Evolutionary conservation across 2,329 filamentous ascomycete genomes (phyloP).

Genomic region (Penicillium capsulatum): DNA sequence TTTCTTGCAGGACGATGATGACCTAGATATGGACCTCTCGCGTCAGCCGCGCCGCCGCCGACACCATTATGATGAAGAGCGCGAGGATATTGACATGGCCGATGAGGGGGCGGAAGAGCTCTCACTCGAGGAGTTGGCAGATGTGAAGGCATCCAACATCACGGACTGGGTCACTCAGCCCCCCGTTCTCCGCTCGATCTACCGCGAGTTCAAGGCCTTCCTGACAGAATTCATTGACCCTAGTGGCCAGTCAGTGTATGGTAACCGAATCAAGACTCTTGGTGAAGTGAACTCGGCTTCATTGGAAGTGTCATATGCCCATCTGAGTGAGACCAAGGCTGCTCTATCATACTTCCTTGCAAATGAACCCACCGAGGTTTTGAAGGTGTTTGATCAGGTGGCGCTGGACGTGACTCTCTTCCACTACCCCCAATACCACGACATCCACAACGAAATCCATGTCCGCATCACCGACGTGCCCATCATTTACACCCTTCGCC

Average conservation of each 20-base stretch:
- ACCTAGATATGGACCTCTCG: slow-evolving; percentile 77
- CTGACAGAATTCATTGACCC: slow-evolving; percentile 93
- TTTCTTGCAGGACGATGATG: slow-evolving; percentile 69
- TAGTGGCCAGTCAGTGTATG: slow-evolving; percentile 86
- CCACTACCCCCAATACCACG: slow-evolving; percentile 95
- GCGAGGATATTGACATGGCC: slow-evolving; percentile 81
- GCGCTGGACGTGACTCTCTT: slow-evolving; percentile 94
- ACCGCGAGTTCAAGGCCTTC: slow-evolving; percentile 95
- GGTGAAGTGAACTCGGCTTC: slow-evolving; percentile 96
- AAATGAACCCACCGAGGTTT: slow-evolving; percentile 89
- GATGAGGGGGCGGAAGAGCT: slow-evolving; percentile 94
- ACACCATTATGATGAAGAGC: slow-evolving; percentile 90
- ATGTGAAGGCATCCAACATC: slow-evolving; percentile 88
- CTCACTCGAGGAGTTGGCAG: slow-evolving; percentile 81
- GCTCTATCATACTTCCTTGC: slow-evolving; percentile 93
- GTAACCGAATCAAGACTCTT: slow-evolving; percentile 87
- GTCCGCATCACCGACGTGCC: slow-evolving; percentile 94
- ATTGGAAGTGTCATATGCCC: slow-evolving; percentile 91
- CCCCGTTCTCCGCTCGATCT: slow-evolving; percentile 86
- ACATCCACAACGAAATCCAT: slow-evolving; percentile 96
- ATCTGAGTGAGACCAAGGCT: slow-evolving; percentile 84
- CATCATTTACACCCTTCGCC: slow-evolving; percentile 88
- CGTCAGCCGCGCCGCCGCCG: slow-evolving; percentile 79
- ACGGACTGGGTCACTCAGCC: slow-evolving; percentile 94
- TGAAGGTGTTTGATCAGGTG: slow-evolving; percentile 94